A percentile compares a stretch with the other conserved stretches of the same genome.
Conservation (phyloP, 805 yeast species). For the Yamadazyma philogaea region DNA sequence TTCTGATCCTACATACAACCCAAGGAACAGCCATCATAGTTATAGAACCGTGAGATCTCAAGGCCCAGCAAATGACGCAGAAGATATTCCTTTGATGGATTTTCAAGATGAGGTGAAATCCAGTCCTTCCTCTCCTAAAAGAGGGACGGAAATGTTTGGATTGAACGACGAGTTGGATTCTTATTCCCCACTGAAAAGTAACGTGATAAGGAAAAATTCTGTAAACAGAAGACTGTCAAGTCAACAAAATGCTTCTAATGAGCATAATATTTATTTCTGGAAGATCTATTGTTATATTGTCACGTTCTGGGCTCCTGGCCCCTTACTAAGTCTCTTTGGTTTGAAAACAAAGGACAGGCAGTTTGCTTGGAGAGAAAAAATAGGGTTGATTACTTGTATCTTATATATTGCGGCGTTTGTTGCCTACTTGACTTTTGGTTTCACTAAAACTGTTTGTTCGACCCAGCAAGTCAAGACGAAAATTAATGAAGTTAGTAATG, state of each 20-base stretch:
- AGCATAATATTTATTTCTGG: conserved; percentile 58
- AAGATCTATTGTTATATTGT: conserved; percentile 70
- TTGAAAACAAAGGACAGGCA: conserved; percentile 77
- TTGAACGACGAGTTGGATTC: conserved; percentile 53
- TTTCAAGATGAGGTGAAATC: conserved; percentile 19
- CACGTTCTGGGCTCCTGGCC: conserved; percentile 92
- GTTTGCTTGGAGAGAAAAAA: conserved; percentile 96
- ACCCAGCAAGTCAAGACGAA: conserved; percentile 45
- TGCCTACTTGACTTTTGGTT: conserved; percentile 88
- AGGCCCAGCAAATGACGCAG: conserved; percentile 19
- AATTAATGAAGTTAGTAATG: conserved; percentile 55
- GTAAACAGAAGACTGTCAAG: conserved; percentile 2
- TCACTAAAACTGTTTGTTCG: conserved; percentile 78
- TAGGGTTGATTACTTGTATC: conserved; percentile 77
- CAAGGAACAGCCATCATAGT: conserved; percentile 13
- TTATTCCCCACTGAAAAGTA: conserved; percentile 25
- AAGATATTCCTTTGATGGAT: conserved; percentile 45
- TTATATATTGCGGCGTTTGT: conserved; percentile 69
- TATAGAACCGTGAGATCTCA: conserved; percentile 8
- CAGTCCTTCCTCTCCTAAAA: conserved; percentile 10
- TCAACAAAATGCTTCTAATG: conserved; percentile 17
- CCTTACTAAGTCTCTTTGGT: conserved; percentile 68
- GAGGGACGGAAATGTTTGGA: conserved; percentile 54
- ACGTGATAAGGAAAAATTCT: conserved; percentile 19
- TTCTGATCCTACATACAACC: conserved; percentile 3